Percentiles rank a stretch among this genome's conserved stretches.
Conservation (phyloP, 805 yeast genomes). For the Clavispora asparagi region DNA sequence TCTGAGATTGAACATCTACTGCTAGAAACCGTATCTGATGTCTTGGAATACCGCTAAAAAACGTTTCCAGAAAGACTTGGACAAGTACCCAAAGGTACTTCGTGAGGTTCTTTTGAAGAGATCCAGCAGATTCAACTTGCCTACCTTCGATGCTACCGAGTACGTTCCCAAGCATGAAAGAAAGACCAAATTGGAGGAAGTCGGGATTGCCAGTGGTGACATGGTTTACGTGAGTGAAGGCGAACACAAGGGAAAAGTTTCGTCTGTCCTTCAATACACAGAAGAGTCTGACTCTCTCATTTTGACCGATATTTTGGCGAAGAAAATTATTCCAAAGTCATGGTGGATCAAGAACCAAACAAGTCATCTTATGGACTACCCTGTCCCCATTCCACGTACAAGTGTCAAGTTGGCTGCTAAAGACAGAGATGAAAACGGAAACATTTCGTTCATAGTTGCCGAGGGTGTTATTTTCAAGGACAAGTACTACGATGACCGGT, state of each 20-base stretch:
- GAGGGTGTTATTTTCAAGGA: constrained; percentile 66
- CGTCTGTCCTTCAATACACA: constrained; percentile 58
- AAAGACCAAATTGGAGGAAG: constrained; percentile 44
- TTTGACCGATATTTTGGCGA: constrained; percentile 64
- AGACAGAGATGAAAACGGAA: constrained; percentile 61
- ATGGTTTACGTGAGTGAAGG: constrained; percentile 71
- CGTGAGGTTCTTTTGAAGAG: constrained; percentile 20
- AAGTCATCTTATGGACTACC: constrained; percentile 67
- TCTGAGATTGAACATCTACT: background rate
- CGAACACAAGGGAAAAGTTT: constrained; percentile 65
- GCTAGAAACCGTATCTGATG: constrained; percentile 16
- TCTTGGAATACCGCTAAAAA: constrained; percentile 29
- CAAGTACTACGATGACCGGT: constrained; percentile 66
- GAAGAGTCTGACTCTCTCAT: constrained; percentile 57
- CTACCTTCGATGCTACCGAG: constrained; percentile 25
- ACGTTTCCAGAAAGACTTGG: constrained; percentile 33
- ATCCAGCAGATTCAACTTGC: constrained; percentile 25
- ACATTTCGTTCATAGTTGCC: constrained; percentile 68
- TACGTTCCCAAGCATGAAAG: constrained; percentile 22
- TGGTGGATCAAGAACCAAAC: constrained; percentile 70
- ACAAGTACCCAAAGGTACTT: constrained; percentile 26
- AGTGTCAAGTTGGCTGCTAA: constrained; percentile 76
- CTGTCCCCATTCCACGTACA: constrained; percentile 53
- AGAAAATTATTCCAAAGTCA: constrained; percentile 63
- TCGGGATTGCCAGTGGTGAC: constrained; percentile 71